Percentiles rank a stretch among this genome's conserved stretches.
Conservation (phyloP, 1,284 basidiomycete species). For the Mycosarcoma maydis region DNA sequence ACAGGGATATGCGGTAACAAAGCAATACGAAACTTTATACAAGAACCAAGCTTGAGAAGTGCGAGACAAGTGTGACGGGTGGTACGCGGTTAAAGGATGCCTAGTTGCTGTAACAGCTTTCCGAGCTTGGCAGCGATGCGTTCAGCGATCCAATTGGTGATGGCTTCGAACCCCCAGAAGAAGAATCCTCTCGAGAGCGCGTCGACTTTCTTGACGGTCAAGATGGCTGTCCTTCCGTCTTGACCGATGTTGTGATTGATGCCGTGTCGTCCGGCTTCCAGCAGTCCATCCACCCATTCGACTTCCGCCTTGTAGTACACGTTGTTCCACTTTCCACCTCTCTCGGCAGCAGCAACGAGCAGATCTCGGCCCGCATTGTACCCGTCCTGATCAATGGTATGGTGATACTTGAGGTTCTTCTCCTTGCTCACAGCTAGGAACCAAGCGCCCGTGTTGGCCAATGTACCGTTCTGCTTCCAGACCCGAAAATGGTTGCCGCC, state of each 20-base stretch:
- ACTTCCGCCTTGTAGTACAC: constrained; percentile 62
- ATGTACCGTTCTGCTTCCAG: constrained; percentile 68
- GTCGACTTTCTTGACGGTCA: constrained; percentile 58
- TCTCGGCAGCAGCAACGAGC: constrained; percentile 58
- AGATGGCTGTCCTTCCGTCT: constrained; percentile 61
- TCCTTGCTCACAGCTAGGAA: constrained; percentile 67
- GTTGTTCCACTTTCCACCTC: constrained; percentile 61
- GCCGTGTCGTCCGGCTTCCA: constrained; percentile 58
- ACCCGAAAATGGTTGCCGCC: constrained; percentile 67
- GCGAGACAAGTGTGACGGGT: too few relatives aligned
- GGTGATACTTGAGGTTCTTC: constrained; percentile 60
- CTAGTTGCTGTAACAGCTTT: constrained; percentile 12
- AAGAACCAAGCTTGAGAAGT: too few relatives aligned
- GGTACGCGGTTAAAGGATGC: constrained; percentile 17
- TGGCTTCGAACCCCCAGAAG: constrained; percentile 36
- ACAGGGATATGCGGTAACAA: too few relatives aligned
- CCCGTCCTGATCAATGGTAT: constrained; percentile 65
- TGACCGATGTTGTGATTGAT: constrained; percentile 66
- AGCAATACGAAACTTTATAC: too few relatives aligned
- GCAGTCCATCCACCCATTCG: constrained; percentile 63
- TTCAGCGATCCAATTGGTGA: constrained; percentile 36
- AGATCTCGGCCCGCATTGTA: constrained; percentile 66
- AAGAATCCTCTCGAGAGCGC: constrained; percentile 26
- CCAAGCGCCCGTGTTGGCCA: constrained; percentile 66
- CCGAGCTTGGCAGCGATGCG: constrained; percentile 20